These are phyloP conservation scores for Calocybe cyanea DNA, from an alignment of 768 basidiomycete species.

Conservation along the genomic window DNA sequence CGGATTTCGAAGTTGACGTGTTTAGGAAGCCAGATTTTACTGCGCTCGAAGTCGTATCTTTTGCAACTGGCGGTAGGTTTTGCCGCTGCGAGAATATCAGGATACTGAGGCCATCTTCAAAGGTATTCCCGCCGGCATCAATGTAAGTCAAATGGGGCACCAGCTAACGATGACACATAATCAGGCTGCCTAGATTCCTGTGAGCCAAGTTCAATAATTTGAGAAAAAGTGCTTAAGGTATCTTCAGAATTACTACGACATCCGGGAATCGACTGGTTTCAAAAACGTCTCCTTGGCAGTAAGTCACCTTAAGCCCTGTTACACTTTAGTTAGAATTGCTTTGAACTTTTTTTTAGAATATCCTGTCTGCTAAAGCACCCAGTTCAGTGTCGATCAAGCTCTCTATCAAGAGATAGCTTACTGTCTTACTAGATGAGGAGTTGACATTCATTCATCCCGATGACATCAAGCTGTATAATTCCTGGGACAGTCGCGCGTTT, in stretches of 20 bases:
- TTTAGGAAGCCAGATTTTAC: constrained; percentile 90
- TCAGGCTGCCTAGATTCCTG: constrained; percentile 55
- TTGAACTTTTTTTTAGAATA: constrained; percentile 45
- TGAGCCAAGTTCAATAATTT: constrained; percentile 23
- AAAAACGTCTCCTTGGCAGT: constrained; percentile 87
- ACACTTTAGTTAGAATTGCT: neutral
- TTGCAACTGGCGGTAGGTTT: constrained; percentile 75
- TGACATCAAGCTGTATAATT: constrained; percentile 69
- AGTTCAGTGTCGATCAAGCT: constrained; percentile 37
- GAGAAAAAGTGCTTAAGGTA: neutral
- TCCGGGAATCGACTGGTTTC: constrained; percentile 79
- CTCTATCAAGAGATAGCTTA: neutral
- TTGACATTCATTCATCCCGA: constrained; percentile 80
- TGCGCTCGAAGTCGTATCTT: constrained; percentile 76
- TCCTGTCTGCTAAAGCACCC: constrained; percentile 83
- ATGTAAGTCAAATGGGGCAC: constrained; percentile 48
- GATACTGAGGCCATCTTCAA: too few species aligned
- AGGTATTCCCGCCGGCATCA: constrained; percentile 88
- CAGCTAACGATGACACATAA: neutral
- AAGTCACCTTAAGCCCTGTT: constrained; percentile 21
- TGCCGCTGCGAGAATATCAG: neutral
- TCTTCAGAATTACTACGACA: constrained; percentile 72
- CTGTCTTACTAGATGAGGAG: constrained; percentile 54
- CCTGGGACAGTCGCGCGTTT: constrained; percentile 76
- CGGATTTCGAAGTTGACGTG: constrained; percentile 59